Base-by-base conservation (phyloP, 495 filamentous ascomycete genomes). In the Penicillium alfredii region DNA sequence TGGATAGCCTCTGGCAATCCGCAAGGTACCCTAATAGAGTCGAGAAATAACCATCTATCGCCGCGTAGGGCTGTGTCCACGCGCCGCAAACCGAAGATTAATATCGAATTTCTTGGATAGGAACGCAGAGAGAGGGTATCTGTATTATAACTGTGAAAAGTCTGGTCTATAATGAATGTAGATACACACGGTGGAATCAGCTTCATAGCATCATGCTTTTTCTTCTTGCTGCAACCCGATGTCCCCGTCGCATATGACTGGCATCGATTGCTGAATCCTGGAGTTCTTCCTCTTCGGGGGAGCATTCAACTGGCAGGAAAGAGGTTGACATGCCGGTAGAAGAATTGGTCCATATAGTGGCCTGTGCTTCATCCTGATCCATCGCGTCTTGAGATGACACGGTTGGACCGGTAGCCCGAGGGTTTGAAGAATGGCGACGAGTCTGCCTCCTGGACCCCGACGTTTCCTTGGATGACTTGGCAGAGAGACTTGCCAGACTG, bases 171-270 rank as follows among this genome's bases (percentile, higher is more conserved):
- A 46, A 40, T 30, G 24, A 24, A 37, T 27, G 26, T 42, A 47
- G 24, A 44, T 44, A 35, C 31, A 40, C 15, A 25, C 17, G 23
- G 19, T 7, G 14, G 24, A 23, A 13, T 28, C 24, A 33, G 36
- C 30, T 17, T 61, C 40, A 74, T 30, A 76, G 44, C 64, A 76
- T 69, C 71, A 73, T 76, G 38, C 72, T 76, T 47, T 56, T 66
- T 40, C 72, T 59, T 31, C 72, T 50, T 21, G 63, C 56, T 15
- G 62, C 60, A 17, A 61, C 53, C 17, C 69, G 49, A 19, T 61
- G 60, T 9, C 51, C 52, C 6, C 63, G 56, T 23, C 46, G 48
- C 10, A 20, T 42, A 36, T 55, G 45, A 31, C 17, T 41, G 8
- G 30, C 23, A 20, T 56, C 44, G 6, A 40, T 42, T 30, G 32